Percentiles rank a stretch among this genome's conserved stretches.
Conservation (phyloP, 768 basidiomycete species). For the Hortiboletus campestris region DNA sequence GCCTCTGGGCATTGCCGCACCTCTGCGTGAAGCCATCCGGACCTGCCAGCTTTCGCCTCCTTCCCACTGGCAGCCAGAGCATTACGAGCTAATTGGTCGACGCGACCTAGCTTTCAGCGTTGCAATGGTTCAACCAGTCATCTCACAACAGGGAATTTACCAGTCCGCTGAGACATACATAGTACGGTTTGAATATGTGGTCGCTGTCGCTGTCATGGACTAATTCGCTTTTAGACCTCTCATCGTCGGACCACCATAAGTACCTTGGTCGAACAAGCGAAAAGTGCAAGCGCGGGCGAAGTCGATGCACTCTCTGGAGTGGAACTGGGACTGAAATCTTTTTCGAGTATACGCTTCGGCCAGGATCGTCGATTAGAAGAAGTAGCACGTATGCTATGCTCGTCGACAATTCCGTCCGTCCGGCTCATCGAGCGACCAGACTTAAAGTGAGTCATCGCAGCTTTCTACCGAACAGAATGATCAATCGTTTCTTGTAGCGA, state of each 20-base stretch:
- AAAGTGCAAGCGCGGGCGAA: constrained; percentile 51
- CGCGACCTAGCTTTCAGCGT: constrained; percentile 34
- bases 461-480: neutral
- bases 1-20: constrained; percentile 70
- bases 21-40: constrained; percentile 81
- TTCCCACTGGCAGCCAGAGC: constrained; percentile 59
- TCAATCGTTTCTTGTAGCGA: constrained; percentile 54
- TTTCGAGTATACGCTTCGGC: constrained; percentile 83
- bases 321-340: constrained; percentile 68
- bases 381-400: constrained; percentile 87
- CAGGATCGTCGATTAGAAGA: constrained; percentile 90
- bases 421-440: constrained; percentile 65
- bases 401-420: constrained; percentile 68
- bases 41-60: constrained; percentile 80
- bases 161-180: constrained; percentile 35
- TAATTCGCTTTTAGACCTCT: constrained; percentile 42
- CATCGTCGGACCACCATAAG: constrained; percentile 51
- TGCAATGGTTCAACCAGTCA: constrained; percentile 29
- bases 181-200: constrained; percentile 9
- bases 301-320: constrained; percentile 63
- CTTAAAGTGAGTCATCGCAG: constrained; percentile 49
- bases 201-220: neutral
- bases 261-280: constrained; percentile 50
- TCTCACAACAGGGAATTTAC: constrained; percentile 28
- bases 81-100: constrained; percentile 33